A percentile compares a stretch with the other conserved stretches of the same genome.
Evolutionary conservation across 2,329 filamentous ascomycete genomes (phyloP).

Genomic region (Emericellopsis cladophorae): DNA sequence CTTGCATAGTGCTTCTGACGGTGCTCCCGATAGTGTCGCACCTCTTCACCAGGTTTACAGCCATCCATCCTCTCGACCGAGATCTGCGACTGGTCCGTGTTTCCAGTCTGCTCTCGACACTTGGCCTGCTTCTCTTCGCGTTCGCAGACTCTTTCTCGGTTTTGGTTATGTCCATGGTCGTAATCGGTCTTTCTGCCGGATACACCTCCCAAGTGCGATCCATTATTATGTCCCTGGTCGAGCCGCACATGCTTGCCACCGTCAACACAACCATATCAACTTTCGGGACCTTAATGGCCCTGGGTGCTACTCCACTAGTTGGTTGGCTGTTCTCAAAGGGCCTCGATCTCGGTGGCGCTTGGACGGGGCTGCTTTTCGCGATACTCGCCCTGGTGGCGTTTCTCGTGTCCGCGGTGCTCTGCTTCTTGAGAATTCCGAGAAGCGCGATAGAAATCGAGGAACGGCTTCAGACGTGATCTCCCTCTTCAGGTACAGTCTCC

Average conservation of each 20-base stretch:
- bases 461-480: background rate
- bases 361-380: constrained; percentile 37
- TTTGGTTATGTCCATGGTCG: constrained; percentile 25
- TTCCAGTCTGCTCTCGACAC: constrained; percentile 15
- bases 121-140: constrained; percentile 23
- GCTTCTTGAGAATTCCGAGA: background rate
- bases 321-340: constrained; percentile 32
- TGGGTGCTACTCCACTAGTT: constrained; percentile 31
- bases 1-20: constrained; percentile 9
- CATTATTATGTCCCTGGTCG: constrained; percentile 38
- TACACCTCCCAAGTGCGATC: constrained; percentile 29
- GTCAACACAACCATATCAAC: constrained; percentile 39
- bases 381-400: constrained; percentile 4
- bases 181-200: constrained; percentile 31
- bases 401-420: background rate
- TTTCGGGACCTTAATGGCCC: constrained; percentile 33
- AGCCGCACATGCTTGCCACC: constrained; percentile 37
- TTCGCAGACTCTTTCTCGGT: constrained; percentile 20
- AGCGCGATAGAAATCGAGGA: background rate
- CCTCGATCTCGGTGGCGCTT: constrained; percentile 28
- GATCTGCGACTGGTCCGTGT: constrained; percentile 26
- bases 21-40: constrained; percentile 22
- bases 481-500: too few species aligned
- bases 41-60: constrained; percentile 15
- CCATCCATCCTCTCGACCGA: constrained; percentile 18